A percentile compares a stretch with the other conserved stretches of the same genome.
Evolutionary conservation across 805 yeast genomes (phyloP).

Genomic region (Candida mattraensis): DNA sequence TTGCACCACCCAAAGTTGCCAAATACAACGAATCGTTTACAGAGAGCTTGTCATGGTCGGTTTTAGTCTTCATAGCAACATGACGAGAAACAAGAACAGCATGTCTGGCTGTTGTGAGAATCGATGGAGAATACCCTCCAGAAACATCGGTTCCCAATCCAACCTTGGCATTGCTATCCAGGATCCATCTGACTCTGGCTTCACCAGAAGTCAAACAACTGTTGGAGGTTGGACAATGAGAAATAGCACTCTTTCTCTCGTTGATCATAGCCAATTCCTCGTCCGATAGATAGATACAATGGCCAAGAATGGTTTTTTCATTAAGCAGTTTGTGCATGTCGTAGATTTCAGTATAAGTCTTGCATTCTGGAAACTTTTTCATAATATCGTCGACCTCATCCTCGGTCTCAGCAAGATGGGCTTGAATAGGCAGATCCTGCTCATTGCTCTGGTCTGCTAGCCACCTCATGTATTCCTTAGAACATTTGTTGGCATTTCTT

Average conservation of each 20-base stretch:
- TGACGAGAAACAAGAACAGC: conserved; percentile 69
- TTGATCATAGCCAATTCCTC: conserved; percentile 60
- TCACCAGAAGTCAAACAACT: conserved; percentile 84
- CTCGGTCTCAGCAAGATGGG: conserved; percentile 78
- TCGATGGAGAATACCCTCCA: conserved; percentile 67
- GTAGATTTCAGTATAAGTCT: conserved; percentile 72
- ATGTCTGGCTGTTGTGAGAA: conserved; percentile 60
- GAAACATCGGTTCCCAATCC: conserved; percentile 75
- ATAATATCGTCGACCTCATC: conserved; percentile 71
- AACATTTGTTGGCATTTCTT: conserved; percentile 85
- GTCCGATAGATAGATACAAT: conserved; percentile 70
- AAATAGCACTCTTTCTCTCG: conserved; percentile 57
- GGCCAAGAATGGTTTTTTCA: conserved; percentile 75
- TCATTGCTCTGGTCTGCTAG: conserved; percentile 36
- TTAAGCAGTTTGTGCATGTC: conserved; percentile 56
- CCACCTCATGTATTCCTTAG: conserved; percentile 55
- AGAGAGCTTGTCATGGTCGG: conserved; percentile 47
- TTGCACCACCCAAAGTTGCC: conserved; percentile 87
- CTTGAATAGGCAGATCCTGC: conserved; percentile 62
- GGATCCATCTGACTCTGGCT: conserved; percentile 68
- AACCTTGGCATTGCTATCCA: conserved; percentile 65
- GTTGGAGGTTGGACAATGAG: conserved; percentile 90
- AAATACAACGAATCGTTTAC: conserved; percentile 69
- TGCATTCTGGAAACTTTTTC: conserved; percentile 67
- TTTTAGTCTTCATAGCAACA: conserved; percentile 51